Base-by-base conservation (phyloP, 768 basidiomycete genomes). In the Suillus ampliporus region DNA sequence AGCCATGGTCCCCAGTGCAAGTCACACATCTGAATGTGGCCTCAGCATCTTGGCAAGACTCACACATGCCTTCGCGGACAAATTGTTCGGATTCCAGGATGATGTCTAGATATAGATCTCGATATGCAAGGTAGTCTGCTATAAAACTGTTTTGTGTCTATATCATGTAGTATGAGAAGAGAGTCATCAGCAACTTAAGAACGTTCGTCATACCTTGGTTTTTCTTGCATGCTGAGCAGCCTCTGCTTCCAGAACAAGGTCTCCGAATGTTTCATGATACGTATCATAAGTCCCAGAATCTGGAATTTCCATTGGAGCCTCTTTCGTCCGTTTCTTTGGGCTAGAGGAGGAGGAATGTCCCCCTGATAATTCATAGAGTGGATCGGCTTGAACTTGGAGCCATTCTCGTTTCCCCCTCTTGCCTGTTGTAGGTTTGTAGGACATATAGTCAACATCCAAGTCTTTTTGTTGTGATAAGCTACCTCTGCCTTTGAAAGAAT, bases 91-190 rank as follows among this genome's bases (percentile, higher is more conserved):
- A 38, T 23, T 58, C 54, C 41, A 61, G 35, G 23, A 57, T 54
- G 23, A 54, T 34, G 8, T 31, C 31, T 10, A 61, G 35, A 41
- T 61, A 61, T 5, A 40, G 35, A 37, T 14, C 15, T 53, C 52
- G 14, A 28, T 37, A 56, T 28, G 60, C 23, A 19, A 56, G 37
- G 5, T 52, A 61, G 17, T 61, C 60, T 43, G 51, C 43, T 23
- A 61, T 40, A 21, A 40, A 61, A 31, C 34, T 26, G 43, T 61
- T 61, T 56, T 61, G 60, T 21, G 52, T 57, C 52, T 56, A 51
- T 26, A 60, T 47, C 14, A 15, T 23, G 13, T 23, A 54, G 52
- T 34, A 23, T 54, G 19, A 38, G 31, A 34, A 34, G 52, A 34
- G n/a, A 34, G 15, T 54, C 17, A 34, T 38, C 28, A 34, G 19